Conservation (phyloP, 2,329 filamentous ascomycete species). For the Paecilomyces sp. region DNA sequence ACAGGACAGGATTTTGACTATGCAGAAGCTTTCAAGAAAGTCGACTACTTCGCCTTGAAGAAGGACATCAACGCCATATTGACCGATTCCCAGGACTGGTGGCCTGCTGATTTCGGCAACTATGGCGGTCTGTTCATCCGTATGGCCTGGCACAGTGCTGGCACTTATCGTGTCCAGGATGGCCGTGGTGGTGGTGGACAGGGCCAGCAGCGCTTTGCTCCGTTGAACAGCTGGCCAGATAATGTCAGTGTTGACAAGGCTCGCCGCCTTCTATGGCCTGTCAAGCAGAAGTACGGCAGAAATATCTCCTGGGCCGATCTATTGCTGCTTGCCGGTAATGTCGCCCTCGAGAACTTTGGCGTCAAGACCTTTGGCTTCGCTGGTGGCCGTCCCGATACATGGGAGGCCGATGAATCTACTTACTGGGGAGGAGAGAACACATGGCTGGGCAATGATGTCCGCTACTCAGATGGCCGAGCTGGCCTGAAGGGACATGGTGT, state of each 20-base stretch:
- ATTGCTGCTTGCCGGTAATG: slow-evolving; percentile 64
- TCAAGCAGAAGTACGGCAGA: slow-evolving; percentile 79
- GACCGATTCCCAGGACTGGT: slow-evolving; percentile 74
- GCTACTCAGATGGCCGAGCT: slow-evolving; percentile 51
- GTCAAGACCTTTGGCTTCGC: slow-evolving; percentile 68
- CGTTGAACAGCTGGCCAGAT: slow-evolving; percentile 76
- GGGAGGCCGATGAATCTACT: slow-evolving; percentile 66
- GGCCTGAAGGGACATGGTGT: slow-evolving; percentile 39
- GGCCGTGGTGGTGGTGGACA: slow-evolving; percentile 67
- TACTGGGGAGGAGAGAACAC: slow-evolving; percentile 72
- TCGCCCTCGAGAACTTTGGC: slow-evolving; percentile 70
- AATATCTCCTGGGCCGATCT: slow-evolving; percentile 78
- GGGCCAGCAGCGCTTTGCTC: slow-evolving; percentile 72
- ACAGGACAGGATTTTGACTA: slow-evolving; percentile 64
- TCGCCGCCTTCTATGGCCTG: slow-evolving; percentile 68
- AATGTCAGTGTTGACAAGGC: slow-evolving; percentile 75
- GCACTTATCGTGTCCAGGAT: slow-evolving; percentile 69
- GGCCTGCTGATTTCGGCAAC: slow-evolving; percentile 76
- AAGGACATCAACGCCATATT: slow-evolving; percentile 64
- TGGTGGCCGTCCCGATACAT: slow-evolving; percentile 64
- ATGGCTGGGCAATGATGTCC: slow-evolving; percentile 69
- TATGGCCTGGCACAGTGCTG: slow-evolving; percentile 74
- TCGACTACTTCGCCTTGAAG: slow-evolving; percentile 66
- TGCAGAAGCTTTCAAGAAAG: slow-evolving; percentile 61
- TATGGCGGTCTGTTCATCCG: slow-evolving; percentile 75